A percentile compares a stretch with the other conserved stretches of the same genome.
Evolutionary conservation across 345 rosid genomes (phyloP).

Genomic region (Citrus hindsii): DNA sequence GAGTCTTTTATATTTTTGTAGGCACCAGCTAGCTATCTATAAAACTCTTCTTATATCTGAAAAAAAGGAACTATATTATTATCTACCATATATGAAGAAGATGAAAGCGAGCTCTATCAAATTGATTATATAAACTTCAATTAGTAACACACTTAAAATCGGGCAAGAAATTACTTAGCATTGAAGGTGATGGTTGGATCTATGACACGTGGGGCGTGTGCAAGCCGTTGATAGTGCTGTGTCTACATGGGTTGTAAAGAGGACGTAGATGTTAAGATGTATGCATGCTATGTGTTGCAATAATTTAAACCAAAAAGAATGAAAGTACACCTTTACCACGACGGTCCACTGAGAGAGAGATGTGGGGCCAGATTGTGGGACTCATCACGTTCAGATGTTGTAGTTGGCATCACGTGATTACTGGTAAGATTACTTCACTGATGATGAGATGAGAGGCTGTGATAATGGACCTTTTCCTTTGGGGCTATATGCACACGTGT

Average conservation of each 20-base stretch:
- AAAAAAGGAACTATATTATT: not conserved
- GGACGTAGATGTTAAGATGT: constrained; percentile 14
- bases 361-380: not conserved
- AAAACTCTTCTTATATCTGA: not conserved
- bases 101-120: not conserved
- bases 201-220: constrained; percentile 40
- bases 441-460: not conserved
- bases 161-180: constrained; percentile 31
- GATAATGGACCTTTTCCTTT: not conserved
- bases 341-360: not conserved
- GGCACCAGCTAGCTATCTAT: not conserved
- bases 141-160: not conserved
- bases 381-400: not conserved
- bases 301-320: constrained; percentile 4
- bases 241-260: constrained; percentile 37
- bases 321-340: not conserved
- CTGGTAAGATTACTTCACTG: not conserved
- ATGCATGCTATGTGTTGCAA: not conserved
- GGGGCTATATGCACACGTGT: constrained; percentile 27
- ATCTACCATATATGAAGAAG: not conserved
- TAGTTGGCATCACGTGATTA: constrained; percentile 22
- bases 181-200: constrained; percentile 44
- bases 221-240: constrained; percentile 44
- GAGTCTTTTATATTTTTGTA: not conserved
- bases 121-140: no score